A percentile compares a stretch with the other conserved stretches of the same genome.
Evolutionary conservation across 1,284 basidiomycete species (phyloP).

Genomic region (Ceratorhiza oryzae-sativae): DNA sequence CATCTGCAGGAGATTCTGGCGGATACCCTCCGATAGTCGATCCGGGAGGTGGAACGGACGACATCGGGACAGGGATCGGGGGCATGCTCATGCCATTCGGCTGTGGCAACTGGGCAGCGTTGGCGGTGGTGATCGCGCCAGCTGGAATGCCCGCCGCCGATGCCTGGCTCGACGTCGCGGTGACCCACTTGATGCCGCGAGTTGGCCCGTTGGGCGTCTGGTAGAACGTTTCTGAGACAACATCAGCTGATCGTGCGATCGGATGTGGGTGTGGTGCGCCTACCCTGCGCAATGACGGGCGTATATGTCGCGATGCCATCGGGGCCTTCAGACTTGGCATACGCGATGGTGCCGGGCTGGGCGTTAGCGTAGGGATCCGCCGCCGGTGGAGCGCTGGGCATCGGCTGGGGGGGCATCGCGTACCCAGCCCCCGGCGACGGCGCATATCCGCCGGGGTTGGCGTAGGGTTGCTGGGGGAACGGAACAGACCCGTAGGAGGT

Average conservation of each 20-base stretch:
- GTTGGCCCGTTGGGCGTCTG: slow-evolving; percentile 31
- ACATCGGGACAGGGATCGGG: slow-evolving; percentile 4
- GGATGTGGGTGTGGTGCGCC: background rate
- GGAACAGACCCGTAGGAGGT: slow-evolving; percentile 17
- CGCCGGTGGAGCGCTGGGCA: background rate
- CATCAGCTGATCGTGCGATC: slow-evolving; percentile 27
- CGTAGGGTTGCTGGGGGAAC: slow-evolving; percentile 30
- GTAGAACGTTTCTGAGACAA: slow-evolving; percentile 28
- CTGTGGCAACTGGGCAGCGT: slow-evolving; percentile 29
- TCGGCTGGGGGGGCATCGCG: background rate
- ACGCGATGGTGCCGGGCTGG: slow-evolving; percentile 33
- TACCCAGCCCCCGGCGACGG: background rate
- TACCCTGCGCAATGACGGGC: slow-evolving; percentile 36
- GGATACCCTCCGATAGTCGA: slow-evolving; percentile 13
- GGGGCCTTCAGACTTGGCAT: slow-evolving; percentile 36
- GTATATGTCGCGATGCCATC: slow-evolving; percentile 39
- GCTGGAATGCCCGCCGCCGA: slow-evolving; percentile 33
- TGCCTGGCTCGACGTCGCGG: slow-evolving; percentile 34
- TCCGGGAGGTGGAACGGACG: background rate
- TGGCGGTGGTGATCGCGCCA: slow-evolving; percentile 23
- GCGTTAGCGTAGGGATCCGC: slow-evolving; percentile 33
- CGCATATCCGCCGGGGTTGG: slow-evolving; percentile 10
- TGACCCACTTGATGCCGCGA: slow-evolving; percentile 37
- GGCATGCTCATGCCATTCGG: slow-evolving; percentile 24
- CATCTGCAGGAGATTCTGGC: slow-evolving; percentile 29